Base-by-base conservation (phyloP, 805 yeast species). In the Pichia californica region DNA sequence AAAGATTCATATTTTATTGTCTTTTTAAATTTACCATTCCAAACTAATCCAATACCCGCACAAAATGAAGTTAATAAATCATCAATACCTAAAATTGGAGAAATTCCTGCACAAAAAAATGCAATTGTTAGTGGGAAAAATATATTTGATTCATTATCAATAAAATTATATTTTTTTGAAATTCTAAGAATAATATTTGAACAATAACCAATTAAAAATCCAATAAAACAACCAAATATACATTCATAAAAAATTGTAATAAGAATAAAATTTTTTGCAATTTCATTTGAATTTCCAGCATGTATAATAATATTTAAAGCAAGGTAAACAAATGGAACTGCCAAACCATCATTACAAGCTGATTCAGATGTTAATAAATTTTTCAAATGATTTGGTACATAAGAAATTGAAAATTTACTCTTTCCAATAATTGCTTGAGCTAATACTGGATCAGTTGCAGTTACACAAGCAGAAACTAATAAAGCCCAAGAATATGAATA, bases 401-500 rank as follows among this genome's bases (percentile, higher is more conserved):
- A 62, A 52, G 74, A 74, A 14, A 14, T 4, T 11, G 85, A 83
- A 56, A 81, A 81, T 50, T 74, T 74, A 32, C 87, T 85, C 46
- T 77, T 77, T 61, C 81, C 81, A 18, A 81, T 85, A 33, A 80
- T 79, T 3, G 84, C 83, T 29, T 82, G 81, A 3, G 83, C 79
- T 56, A 80, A 67, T 28, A 81, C 83, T 2, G 88, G 88, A 57
- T 81, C 88, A 0, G 88, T 81, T 6, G 88, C 87, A 0, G 88
- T 81, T 43, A 81, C 75, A 58, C 87, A 80, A 4, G 84, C 83
- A n/a, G 77, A 71, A 1, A 81, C 75, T 38, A 80, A 64, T 26
- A 81, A 68, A 5, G 77, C 74, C 41, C 77, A 75, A 21, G 75
- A 59, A 58, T 74, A 79, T 25, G 65, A 60, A 47, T 79, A 66